phyloP scores from a whole-genome alignment of 2,329 filamentous ascomycete genomes.

The Penicillium glabrum region DNA sequence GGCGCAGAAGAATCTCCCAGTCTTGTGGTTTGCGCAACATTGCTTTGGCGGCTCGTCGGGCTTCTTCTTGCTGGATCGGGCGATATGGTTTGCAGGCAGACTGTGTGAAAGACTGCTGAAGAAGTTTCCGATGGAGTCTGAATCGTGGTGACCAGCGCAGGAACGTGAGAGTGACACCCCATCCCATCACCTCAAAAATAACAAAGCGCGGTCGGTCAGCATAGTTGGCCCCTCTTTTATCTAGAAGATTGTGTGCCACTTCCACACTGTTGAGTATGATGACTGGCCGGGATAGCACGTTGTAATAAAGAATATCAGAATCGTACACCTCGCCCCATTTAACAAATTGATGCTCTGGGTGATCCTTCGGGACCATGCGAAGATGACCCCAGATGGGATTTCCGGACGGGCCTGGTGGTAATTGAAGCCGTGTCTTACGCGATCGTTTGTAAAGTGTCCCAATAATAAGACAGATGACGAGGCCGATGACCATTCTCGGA shows the following conservation, averaged over 20 bases:
- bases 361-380: not conserved
- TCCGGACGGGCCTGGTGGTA: not conserved
- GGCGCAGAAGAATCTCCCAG: not conserved
- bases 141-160: constrained; percentile 1
- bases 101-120: constrained; percentile 1
- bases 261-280: constrained; percentile 1
- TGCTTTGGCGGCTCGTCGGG: not conserved
- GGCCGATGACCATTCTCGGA: not conserved
- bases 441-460: not conserved
- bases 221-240: constrained; percentile 1
- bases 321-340: not conserved
- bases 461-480: not conserved
- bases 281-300: not conserved
- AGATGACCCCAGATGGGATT: not conserved
- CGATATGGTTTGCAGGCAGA: not conserved
- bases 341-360: not conserved
- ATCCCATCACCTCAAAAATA: not conserved
- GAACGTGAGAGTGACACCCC: not conserved
- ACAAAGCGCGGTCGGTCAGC: not conserved
- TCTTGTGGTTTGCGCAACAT: not conserved
- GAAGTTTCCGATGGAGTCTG: not conserved
- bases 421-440: not conserved
- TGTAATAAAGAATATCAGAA: constrained; percentile 1
- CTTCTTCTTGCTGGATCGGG: not conserved
- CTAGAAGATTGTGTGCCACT: not conserved